Evolutionary conservation across 495 filamentous ascomycete genomes (phyloP), one percentile per base, ranked within the genome.

Genomic region (Xylaria bambusicola): DNA sequence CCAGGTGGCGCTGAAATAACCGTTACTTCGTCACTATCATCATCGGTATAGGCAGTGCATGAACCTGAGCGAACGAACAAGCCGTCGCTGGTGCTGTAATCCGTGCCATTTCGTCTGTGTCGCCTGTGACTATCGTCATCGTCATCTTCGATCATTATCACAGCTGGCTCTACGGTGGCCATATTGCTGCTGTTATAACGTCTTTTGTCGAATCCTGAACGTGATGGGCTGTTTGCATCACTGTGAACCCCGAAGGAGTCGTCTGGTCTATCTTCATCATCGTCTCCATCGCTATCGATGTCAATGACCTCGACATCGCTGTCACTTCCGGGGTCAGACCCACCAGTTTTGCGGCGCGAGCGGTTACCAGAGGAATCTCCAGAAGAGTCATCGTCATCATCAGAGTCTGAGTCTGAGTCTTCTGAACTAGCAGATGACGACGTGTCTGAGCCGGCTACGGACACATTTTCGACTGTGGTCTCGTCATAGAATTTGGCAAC

Each of bases 401-500:
- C 36, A 50, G 55, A 33, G 21, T 8, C 10, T 21, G 40, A 31
- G 8, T n/a, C 67, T 62, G 31, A 66, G 3, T n/a, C 17, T 23
- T 0, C 9, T 21, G 15, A 31, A 57, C 15, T 18, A 26, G 10
- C 13, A 12, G 35, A 51, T 3, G 49, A 38, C 13, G 64, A 46
- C 26, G 55, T 60, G 0, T 57, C 54, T 0, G 64, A 61, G 18
- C 56, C 56, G 15, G 26, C 29, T 4, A 23, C 24, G 15, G n/a
- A 41, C 23, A 48, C 40, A 26, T 49, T 58, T 6, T 50, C 26
- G 3, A 42, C 59, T 0, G 31, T 33, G 1, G 20, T 41, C 0
- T 67, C 66, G 15, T 62, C 55, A 38, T 71, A 78, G 47, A 69
- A 64, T 1, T 29, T 1, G 20, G 62, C 61, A 24, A 74, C 55